Evolutionary conservation across 441 rosid species (phyloP).

Genomic region (Jatropha multifida): DNA sequence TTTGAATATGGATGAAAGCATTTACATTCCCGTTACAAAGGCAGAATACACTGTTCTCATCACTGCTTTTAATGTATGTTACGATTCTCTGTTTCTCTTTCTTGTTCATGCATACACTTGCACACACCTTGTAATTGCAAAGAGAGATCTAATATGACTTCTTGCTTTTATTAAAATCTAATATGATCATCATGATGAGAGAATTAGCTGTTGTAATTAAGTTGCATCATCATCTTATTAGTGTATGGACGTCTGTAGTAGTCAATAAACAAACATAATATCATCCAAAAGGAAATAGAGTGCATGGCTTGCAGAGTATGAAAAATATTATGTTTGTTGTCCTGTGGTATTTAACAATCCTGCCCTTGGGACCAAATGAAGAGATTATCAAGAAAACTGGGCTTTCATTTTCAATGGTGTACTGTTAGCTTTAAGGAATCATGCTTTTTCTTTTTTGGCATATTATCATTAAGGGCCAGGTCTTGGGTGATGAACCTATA

Average conservation of each 20-base stretch:
- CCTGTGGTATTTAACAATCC: not conserved
- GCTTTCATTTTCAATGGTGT: not conserved
- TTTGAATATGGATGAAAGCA: constrained; percentile 70
- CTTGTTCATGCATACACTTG: too few species aligned
- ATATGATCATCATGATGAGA: not conserved
- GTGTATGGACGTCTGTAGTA: not conserved
- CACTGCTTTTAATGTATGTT: constrained; percentile 71
- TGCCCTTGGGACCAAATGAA: not conserved
- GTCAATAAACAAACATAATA: not conserved
- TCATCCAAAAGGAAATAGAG: not conserved
- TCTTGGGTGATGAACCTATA: too few species aligned
- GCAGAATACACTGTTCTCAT: constrained; percentile 79
- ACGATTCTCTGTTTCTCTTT: constrained; percentile 9
- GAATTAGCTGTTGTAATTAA: not conserved
- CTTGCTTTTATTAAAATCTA: not conserved
- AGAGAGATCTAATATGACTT: not conserved
- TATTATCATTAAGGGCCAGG: too few species aligned
- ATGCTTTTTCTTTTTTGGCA: too few species aligned
- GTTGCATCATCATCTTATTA: not conserved
- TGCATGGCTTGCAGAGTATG: not conserved
- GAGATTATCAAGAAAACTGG: not conserved
- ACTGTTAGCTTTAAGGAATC: not conserved
- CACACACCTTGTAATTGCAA: not conserved
- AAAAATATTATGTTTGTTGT: not conserved
- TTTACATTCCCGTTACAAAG: constrained; percentile 76